A percentile compares a stretch with the other conserved stretches of the same genome.
Evolutionary conservation across 1,139 yeast genomes (phyloP).

Genomic region (Hyphopichia burtonii): DNA sequence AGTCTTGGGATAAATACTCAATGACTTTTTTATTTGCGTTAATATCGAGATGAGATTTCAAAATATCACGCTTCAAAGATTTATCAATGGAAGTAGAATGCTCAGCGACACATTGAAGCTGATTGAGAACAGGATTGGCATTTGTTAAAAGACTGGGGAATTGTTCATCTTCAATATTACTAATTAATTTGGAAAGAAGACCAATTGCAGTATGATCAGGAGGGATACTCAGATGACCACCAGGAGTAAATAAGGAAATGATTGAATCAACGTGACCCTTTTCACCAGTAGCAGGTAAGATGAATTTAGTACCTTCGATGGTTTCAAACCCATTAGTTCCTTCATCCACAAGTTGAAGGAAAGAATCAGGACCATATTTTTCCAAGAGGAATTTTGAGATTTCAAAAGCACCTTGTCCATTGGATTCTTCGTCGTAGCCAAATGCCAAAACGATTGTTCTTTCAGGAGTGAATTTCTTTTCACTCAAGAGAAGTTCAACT

Average conservation of each 20-base stretch:
- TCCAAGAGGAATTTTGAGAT: constrained; percentile 30
- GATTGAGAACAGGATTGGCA: constrained; percentile 40
- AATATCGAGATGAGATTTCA: constrained; percentile 39
- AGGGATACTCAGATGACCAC: constrained; percentile 52
- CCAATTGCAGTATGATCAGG: constrained; percentile 51
- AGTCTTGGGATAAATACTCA: constrained; percentile 24
- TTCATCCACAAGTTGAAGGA: constrained; percentile 46
- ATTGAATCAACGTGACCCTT: constrained; percentile 43
- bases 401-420: constrained; percentile 36
- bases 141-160: constrained; percentile 36
- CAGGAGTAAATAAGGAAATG: constrained; percentile 41
- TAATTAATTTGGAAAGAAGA: constrained; percentile 39
- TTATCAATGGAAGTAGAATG: constrained; percentile 29
- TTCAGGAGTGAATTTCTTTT: constrained; percentile 33
- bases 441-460: constrained; percentile 44
- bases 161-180: constrained; percentile 33
- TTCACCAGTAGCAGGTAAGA: constrained; percentile 54
- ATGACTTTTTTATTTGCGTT: constrained; percentile 42
- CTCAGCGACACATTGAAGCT: constrained; percentile 46
- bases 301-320: constrained; percentile 46
- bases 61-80: constrained; percentile 34
- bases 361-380: constrained; percentile 38
- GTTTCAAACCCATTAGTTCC: constrained; percentile 36
- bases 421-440: constrained; percentile 51
- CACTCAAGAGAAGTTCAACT: constrained; percentile 37